Percentiles rank a stretch among this genome's conserved stretches.
phyloP scores from a whole-genome alignment of 345 rosid species.

The Balakata baccata region DNA sequence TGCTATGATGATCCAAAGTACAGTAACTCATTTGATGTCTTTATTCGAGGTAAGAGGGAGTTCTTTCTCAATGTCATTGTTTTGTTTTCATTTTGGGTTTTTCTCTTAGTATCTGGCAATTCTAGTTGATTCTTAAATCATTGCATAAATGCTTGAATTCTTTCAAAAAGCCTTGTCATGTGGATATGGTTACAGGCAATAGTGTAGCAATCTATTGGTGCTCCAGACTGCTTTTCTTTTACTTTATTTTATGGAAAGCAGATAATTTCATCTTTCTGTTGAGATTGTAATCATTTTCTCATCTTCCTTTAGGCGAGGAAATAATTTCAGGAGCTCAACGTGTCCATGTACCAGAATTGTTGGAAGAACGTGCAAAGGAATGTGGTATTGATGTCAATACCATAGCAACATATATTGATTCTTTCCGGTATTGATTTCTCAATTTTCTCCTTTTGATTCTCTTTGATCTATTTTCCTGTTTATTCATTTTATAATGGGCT shows the following conservation, averaged over 20 bases:
- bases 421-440: conserved; percentile 60
- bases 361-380: conserved; percentile 67
- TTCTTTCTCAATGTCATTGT: neutral
- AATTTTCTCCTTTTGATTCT: neutral
- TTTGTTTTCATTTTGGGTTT: neutral
- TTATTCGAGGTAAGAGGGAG: conserved; percentile 67
- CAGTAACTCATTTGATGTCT: conserved; percentile 93
- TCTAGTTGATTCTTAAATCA: neutral
- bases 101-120: neutral
- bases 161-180: neutral
- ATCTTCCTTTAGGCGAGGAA: conserved; percentile 63
- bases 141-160: neutral
- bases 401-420: conserved; percentile 68
- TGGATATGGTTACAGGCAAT: neutral
- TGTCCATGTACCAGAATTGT: conserved; percentile 68
- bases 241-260: neutral
- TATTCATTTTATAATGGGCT: neutral
- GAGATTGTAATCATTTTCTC: neutral
- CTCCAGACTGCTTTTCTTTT: neutral
- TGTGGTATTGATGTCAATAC: conserved; percentile 72
- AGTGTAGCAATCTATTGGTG: neutral
- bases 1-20: conserved; percentile 66
- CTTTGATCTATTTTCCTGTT: neutral
- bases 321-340: conserved; percentile 97
- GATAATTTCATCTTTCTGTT: too few species aligned